Evolutionary conservation across 2,329 filamentous ascomycete species (phyloP).

Genomic region (Thelonectria discophora): DNA sequence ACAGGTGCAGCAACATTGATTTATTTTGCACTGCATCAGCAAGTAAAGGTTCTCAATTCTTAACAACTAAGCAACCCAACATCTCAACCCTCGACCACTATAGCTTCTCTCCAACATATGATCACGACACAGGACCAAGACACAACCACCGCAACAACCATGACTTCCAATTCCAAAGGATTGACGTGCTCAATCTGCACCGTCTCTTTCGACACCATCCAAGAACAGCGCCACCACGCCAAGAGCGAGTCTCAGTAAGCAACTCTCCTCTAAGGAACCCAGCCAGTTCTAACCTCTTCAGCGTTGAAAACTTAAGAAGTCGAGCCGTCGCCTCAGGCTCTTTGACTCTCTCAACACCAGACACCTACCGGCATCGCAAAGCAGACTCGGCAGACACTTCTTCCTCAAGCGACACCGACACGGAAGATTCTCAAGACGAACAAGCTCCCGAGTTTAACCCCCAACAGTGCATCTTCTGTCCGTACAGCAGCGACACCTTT

Average conservation of each 20-base stretch:
- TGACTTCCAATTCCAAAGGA: background rate
- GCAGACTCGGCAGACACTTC: background rate
- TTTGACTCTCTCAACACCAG: background rate
- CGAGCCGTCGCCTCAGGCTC: background rate
- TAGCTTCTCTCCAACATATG: no score
- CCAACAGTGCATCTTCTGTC: slow-evolving; percentile 56
- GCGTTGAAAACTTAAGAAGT: background rate
- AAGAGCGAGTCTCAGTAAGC: slow-evolving; percentile 1
- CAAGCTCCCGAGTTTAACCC: slow-evolving; percentile 39
- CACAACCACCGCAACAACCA: background rate
- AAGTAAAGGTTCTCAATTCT: no score
- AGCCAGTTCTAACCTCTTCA: background rate
- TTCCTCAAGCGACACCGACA: background rate
- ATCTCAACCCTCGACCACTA: no score
- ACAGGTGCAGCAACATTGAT: background rate
- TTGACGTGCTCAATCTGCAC: background rate
- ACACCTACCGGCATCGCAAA: background rate
- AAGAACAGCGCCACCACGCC: background rate
- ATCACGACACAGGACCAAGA: background rate
- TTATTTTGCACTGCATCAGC: no score
- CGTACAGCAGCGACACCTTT: slow-evolving; percentile 41
- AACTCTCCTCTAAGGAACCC: background rate
- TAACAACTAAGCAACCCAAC: no score
- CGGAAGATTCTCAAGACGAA: background rate
- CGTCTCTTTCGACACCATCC: background rate